A percentile compares a stretch with the other conserved stretches of the same genome.
Conservation (phyloP, 2,329 filamentous ascomycete genomes). For the Sarocladium kiliense region DNA sequence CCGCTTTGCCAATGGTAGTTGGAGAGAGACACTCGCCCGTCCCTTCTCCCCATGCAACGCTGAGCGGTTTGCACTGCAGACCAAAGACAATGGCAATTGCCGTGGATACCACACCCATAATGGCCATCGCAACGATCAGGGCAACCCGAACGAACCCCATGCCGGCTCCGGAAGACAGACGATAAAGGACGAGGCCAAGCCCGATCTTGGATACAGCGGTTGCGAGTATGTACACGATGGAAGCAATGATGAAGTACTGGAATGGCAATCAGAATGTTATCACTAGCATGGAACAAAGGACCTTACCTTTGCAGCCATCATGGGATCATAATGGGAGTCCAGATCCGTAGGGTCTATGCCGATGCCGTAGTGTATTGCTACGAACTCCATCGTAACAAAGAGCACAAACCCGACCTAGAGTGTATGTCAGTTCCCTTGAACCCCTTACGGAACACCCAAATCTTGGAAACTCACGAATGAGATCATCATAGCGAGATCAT, state of each 20-base stretch:
- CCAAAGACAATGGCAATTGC: not conserved
- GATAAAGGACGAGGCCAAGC: not conserved
- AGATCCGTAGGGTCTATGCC: not conserved
- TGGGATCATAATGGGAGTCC: not conserved
- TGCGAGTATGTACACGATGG: slow-evolving; percentile 6
- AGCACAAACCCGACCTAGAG: not conserved
- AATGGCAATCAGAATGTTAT: no score
- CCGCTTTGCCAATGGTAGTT: slow-evolving; percentile 3
- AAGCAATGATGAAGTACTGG: slow-evolving; percentile 7
- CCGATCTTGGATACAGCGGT: slow-evolving; percentile 1
- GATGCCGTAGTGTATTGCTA: slow-evolving; percentile 4
- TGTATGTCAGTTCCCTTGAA: not conserved
- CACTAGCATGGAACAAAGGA: no score
- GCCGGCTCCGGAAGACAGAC: slow-evolving; percentile 1
- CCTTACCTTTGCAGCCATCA: not conserved
- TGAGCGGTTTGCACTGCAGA: slow-evolving; percentile 4
- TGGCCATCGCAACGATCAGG: not conserved
- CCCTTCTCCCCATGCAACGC: slow-evolving; percentile 9
- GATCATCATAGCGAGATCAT: no score
- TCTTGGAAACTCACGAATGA: no score
- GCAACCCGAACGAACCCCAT: not conserved
- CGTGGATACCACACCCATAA: not conserved
- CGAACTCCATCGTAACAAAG: slow-evolving; percentile 6
- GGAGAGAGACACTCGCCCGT: slow-evolving; percentile 2
- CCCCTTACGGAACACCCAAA: not conserved